These are phyloP conservation scores for Naumovozyma dairenensis DNA, from an alignment of 805 yeast genomes.

Conservation along the genomic window DNA sequence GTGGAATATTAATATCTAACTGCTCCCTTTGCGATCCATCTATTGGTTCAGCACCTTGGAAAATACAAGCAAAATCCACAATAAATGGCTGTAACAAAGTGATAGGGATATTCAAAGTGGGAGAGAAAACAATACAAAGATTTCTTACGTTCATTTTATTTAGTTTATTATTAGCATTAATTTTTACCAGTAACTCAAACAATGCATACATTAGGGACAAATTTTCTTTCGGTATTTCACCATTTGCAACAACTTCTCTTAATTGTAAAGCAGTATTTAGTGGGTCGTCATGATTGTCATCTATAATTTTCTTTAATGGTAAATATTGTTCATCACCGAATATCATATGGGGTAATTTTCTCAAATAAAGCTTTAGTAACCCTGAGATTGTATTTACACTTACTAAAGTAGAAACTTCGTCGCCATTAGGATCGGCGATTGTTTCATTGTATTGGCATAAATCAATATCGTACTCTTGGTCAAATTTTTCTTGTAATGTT, in stretches of 20 bases:
- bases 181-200: constrained; percentile 57
- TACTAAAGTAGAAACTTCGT: constrained; percentile 21
- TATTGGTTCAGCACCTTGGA: constrained; percentile 41
- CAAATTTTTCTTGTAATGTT: constrained; percentile 58
- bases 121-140: constrained; percentile 70
- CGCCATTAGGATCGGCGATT: constrained; percentile 13
- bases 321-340: constrained; percentile 43
- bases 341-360: constrained; percentile 66
- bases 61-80: constrained; percentile 52
- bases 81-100: constrained; percentile 50
- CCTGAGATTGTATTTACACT: constrained; percentile 88
- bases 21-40: constrained; percentile 35
- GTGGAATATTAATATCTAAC: constrained; percentile 46
- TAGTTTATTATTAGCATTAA: constrained; percentile 46
- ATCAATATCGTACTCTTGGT: constrained; percentile 58
- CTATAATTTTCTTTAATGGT: constrained; percentile 32
- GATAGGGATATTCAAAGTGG: constrained; percentile 62
- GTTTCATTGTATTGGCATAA: constrained; percentile 33
- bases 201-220: constrained; percentile 52
- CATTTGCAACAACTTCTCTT: constrained; percentile 25
- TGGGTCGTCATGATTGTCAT: constrained; percentile 26
- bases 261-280: constrained; percentile 24
- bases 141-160: constrained; percentile 84
- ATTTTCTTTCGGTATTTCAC: constrained; percentile 42
- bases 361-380: constrained; percentile 65